Evolutionary conservation across 176 grass and related monocot species (phyloP).

Genomic region (Cymbopogon citratus): DNA sequence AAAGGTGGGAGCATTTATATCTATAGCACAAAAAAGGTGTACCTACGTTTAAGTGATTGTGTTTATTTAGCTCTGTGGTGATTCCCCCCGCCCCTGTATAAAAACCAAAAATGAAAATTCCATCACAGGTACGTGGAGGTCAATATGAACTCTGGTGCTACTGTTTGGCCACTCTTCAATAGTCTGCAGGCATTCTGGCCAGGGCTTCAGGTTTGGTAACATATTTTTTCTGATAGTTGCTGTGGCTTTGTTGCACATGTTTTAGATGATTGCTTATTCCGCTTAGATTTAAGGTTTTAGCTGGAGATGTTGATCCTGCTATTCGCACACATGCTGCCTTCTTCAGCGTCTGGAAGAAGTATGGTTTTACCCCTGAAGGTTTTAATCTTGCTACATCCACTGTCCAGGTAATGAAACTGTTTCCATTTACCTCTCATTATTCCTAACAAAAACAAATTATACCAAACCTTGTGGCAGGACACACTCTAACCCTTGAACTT

Average conservation of each 20-base stretch:
- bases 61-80: background rate
- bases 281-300: slow-evolving; percentile 94
- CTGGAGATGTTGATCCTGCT: slow-evolving; percentile 93
- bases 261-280: slow-evolving; percentile 68
- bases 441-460: background rate
- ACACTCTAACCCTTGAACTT: slow-evolving; percentile 1
- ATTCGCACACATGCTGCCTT: slow-evolving; percentile 98
- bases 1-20: background rate
- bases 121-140: slow-evolving; percentile 87
- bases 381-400: slow-evolving; percentile 92
- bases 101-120: background rate
- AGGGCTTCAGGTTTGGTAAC: slow-evolving; percentile 89
- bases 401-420: slow-evolving; percentile 56
- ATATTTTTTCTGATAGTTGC: slow-evolving; percentile 22
- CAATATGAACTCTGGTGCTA: slow-evolving; percentile 95
- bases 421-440: background rate
- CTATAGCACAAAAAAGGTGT: background rate
- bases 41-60: slow-evolving; percentile 2
- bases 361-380: slow-evolving; percentile 93
- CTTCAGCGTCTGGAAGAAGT: slow-evolving; percentile 98
- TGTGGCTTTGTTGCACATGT: slow-evolving; percentile 25
- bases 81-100: background rate
- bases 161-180: slow-evolving; percentile 96
- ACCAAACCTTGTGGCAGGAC: background rate
- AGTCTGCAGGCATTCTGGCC: slow-evolving; percentile 99